Base-by-base conservation (phyloP, 352 stramenopile species). In the Pythium folliculosum region DNA sequence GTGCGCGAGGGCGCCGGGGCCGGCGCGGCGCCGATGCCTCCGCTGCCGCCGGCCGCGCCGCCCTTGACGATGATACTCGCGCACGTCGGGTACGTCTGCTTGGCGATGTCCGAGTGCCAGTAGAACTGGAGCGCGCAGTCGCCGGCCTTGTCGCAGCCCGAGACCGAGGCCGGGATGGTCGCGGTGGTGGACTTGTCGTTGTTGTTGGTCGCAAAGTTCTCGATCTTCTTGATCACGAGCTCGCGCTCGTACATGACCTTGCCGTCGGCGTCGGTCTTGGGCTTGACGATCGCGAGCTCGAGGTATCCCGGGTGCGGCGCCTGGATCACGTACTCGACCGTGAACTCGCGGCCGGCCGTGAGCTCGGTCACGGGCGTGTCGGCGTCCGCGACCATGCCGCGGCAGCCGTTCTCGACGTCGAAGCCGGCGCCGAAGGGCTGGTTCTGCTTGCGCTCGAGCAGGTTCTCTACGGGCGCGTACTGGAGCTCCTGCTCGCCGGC, bases 31-130 rank as follows among this genome's bases (percentile, higher is more conserved):
- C 47, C 37, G 17, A 22, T n/a, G 27, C 17, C 38, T 7, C 47
- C 37, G 17, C 32, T 30, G 16, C 49, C 66, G 16, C 59, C 54
- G 21, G 35, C 60, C 19, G 57, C 63, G 7, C 71, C 70, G 25
- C 73, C 70, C 5, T 64, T 72, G 51, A 88, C 65, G 17, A 77
- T 69, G 51, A 88, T 84, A 49, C 82, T 78, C 2, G 79, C 73
- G 22, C 81, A 89, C 14, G 73, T 89, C 50, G 77, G 77, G 50
- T 89, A 89, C 51, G 79, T 89, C 60, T 89, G 78, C 38, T 75
- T 81, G 0, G 80, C 80, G 43, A 84, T 56, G 35, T 84, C 78
- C 47, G 78, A 87, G 69, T 89, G 71, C 78, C 78, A 89, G 58
- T 81, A 86, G 58, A 89, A 84, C 58, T 88, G 81, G 50, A 89